Evolutionary conservation across 2,329 filamentous ascomycete genomes (phyloP), one percentile per base, ranked within the genome.

Genomic region (Ophiostoma sp.): DNA sequence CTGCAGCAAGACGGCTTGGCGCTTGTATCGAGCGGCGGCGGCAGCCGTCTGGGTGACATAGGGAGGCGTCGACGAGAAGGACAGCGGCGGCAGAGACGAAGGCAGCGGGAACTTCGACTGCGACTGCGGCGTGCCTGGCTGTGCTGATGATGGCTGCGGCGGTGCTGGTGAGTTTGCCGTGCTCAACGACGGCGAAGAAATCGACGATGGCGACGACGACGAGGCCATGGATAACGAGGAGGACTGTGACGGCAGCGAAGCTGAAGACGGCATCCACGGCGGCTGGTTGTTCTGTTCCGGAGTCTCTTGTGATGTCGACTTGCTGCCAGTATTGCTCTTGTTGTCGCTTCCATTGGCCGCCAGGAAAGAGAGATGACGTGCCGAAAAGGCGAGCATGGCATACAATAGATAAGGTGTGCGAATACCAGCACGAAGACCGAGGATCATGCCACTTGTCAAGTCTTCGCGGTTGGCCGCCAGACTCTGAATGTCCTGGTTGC

Each of bases 321-420:
- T 8, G 52, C 6, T 17, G 36, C n/a, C 33, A 28, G 19, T 42
- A 28, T 4, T 45, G 36, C 22, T 42, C 5, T 64, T 64, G 36
- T 12, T 9, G 50, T 52, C n/a, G 33, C 42, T 31, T 4, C n/a
- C 15, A 5, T 33, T 39, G 15, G 31, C 8, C 2, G 73, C 71
- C 15, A 72, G n/a, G 48, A 73, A 76, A 1, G 80, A 78, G 1
- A 82, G 75, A 69, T 82, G 81, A 2, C 79, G 78, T 1, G 82
- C 79, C 17, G 81, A 81, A 52, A 82, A 80, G 33, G 81, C 80
- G 19, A 83, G 78, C 11, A 83, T 70, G 71, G 80, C 76, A 74
- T 83, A 77, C 69, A 84, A 75, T 36, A 84, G 78, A 72, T 81
- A 83, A 1, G 81, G 80, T 1, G 76, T 74, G 5, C 77, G 72